Evolutionary conservation across 2,329 filamentous ascomycete species (phyloP).

Genomic region (Akanthomyces dipterigenus): DNA sequence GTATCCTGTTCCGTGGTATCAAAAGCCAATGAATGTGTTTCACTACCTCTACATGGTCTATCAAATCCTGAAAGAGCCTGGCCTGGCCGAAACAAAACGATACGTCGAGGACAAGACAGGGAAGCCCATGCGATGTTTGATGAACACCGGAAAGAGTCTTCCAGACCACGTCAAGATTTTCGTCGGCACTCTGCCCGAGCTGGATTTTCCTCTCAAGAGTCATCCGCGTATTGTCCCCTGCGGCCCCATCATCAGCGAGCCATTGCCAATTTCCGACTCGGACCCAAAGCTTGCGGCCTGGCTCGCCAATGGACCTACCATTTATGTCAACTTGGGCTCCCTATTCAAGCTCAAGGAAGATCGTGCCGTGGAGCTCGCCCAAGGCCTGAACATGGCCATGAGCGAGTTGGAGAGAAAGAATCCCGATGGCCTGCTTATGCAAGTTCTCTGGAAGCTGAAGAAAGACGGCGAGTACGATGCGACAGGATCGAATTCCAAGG

Average conservation of each 20-base stretch:
- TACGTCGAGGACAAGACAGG: constrained; percentile 14
- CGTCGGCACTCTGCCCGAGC: constrained; percentile 21
- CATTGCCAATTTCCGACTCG: constrained; percentile 24
- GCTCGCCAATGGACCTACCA: constrained; percentile 34
- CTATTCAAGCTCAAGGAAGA: constrained; percentile 24
- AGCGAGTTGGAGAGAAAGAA: constrained; percentile 16
- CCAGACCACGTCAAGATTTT: constrained; percentile 19
- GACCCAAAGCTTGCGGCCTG: constrained; percentile 37
- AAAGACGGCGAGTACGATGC: constrained; percentile 14
- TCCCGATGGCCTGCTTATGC: constrained; percentile 8
- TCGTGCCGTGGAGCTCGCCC: constrained; percentile 32
- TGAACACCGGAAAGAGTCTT: constrained; percentile 18
- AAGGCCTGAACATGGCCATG: constrained; percentile 29
- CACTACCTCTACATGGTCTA: constrained; percentile 25
- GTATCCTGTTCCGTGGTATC: constrained; percentile 38
- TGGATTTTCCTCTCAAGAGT: constrained; percentile 35
- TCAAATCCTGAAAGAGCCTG: constrained; percentile 14
- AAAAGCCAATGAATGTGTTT: constrained; percentile 35
- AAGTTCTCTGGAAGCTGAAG: constrained; percentile 30
- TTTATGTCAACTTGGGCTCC: constrained; percentile 44
- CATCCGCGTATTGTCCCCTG: constrained; percentile 35
- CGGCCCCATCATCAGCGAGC: constrained; percentile 38
- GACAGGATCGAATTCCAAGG: not conserved
- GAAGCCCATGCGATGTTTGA: constrained; percentile 17
- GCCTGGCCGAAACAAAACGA: constrained; percentile 8